These are phyloP conservation scores for Chaetomiaceae sp. DNA, from an alignment of 2,329 filamentous ascomycete species.

Conservation along the genomic window DNA sequence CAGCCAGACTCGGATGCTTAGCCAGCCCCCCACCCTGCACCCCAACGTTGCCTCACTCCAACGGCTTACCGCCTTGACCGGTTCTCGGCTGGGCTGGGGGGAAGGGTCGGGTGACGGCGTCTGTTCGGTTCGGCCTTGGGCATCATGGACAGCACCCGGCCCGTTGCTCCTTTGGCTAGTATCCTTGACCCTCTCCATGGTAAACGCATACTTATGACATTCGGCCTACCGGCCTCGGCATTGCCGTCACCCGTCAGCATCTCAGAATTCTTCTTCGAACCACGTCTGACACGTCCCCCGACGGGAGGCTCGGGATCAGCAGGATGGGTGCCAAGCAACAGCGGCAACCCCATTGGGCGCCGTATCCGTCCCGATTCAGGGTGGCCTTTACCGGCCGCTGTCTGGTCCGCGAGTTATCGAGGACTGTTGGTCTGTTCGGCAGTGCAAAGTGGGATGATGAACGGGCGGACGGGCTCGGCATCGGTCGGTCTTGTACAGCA, in stretches of 20 bases:
- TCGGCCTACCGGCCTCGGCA: constrained; percentile 8
- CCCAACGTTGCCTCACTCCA: too few species aligned
- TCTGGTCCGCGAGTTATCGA: constrained; percentile 5
- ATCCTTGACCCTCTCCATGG: too few species aligned
- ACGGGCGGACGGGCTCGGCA: not conserved
- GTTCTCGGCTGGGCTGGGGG: too few species aligned
- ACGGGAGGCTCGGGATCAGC: not conserved
- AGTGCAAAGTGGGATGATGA: constrained; percentile 1
- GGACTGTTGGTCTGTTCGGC: too few species aligned
- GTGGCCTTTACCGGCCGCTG: not conserved
- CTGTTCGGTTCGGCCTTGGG: too few species aligned
- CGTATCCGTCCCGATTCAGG: not conserved
- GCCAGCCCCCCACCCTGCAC: too few species aligned
- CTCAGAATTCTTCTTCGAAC: not conserved
- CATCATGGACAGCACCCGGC: too few species aligned
- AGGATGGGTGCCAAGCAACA: not conserved
- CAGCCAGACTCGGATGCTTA: too few species aligned
- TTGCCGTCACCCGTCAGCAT: not conserved
- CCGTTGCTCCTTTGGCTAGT: too few species aligned
- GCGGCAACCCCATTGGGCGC: not conserved
- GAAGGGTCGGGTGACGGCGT: too few species aligned
- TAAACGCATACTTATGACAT: too few species aligned
- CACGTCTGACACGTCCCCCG: not conserved
- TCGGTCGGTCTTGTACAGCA: not conserved
- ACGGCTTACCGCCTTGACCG: too few species aligned